Conservation (phyloP, 2,329 filamentous ascomycete species). For the Helminthosporium solani region DNA sequence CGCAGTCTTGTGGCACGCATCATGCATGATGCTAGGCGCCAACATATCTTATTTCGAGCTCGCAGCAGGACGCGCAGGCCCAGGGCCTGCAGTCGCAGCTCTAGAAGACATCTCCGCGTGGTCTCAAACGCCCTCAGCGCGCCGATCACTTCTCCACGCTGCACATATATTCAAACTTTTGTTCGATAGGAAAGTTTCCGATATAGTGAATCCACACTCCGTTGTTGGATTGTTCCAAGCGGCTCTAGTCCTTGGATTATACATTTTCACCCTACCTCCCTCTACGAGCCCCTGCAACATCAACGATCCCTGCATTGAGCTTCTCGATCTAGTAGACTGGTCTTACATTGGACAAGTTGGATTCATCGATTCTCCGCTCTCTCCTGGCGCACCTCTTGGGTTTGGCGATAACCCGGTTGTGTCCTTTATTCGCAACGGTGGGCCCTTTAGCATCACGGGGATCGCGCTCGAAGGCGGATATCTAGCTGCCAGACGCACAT, state of each 20-base stretch:
- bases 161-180: conserved; percentile 55
- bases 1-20: conserved; percentile 54
- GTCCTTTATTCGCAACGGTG: conserved; percentile 52
- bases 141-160: conserved; percentile 54
- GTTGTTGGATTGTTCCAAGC: conserved; percentile 54
- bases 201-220: conserved; percentile 54
- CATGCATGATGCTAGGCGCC: conserved; percentile 54
- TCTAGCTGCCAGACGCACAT: conserved; percentile 52
- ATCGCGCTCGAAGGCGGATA: conserved; percentile 53
- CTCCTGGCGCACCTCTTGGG: conserved; percentile 12
- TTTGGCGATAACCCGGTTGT: conserved; percentile 37
- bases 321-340: conserved; percentile 55
- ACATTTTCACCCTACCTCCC: conserved; percentile 51
- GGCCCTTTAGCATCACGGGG: conserved; percentile 51
- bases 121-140: conserved; percentile 53
- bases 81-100: conserved; percentile 49
- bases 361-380: conserved; percentile 39
- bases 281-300: conserved; percentile 28
- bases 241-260: conserved; percentile 54
- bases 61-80: conserved; percentile 53
- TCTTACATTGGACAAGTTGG: conserved; percentile 49
- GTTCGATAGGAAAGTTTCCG: conserved; percentile 54
- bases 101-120: conserved; percentile 54
- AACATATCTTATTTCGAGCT: conserved; percentile 56
- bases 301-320: conserved; percentile 43